phyloP scores from a whole-genome alignment of 768 basidiomycete species.

The Serpula lacrymans region DNA sequence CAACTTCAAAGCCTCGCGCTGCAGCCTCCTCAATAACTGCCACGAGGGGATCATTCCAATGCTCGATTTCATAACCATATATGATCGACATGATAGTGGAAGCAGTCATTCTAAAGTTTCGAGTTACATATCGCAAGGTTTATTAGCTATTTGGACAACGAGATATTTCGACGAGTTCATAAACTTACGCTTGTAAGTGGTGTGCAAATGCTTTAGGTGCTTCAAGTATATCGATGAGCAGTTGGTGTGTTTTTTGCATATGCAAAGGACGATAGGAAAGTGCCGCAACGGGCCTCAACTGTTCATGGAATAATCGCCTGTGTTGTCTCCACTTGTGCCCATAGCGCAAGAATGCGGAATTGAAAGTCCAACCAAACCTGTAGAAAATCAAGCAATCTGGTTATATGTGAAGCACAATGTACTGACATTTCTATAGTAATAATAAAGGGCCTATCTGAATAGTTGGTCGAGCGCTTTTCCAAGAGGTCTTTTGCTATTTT shows the following conservation, averaged over 20 bases:
- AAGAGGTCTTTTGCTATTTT: too few species aligned
- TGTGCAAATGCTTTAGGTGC: slow-evolving; percentile 1
- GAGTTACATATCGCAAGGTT: too few species aligned
- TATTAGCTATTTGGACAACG: too few species aligned
- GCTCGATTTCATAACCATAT: not conserved
- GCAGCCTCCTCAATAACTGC: not conserved
- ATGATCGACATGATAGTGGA: slow-evolving; percentile 2
- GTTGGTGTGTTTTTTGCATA: not conserved
- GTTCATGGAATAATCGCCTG: slow-evolving; percentile 3
- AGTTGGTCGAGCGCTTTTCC: too few species aligned
- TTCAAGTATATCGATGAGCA: slow-evolving; percentile 3
- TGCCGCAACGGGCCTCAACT: not conserved
- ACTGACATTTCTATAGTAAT: too few species aligned
- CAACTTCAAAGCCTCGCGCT: too few species aligned
- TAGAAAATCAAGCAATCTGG: not conserved
- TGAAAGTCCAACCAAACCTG: slow-evolving; percentile 3
- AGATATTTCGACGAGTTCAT: not conserved
- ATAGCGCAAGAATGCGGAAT: slow-evolving; percentile 2
- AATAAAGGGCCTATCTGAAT: too few species aligned
- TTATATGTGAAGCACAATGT: not conserved
- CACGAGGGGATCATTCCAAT: not conserved
- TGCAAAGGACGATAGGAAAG: slow-evolving; percentile 4
- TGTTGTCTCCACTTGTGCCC: slow-evolving; percentile 14
- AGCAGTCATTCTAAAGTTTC: not conserved
- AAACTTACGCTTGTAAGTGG: slow-evolving; percentile 8